A percentile compares a stretch with the other conserved stretches of the same genome.
phyloP scores from a whole-genome alignment of 2,329 filamentous ascomycete species.

The Sclerotinia sclerotiorum region DNA sequence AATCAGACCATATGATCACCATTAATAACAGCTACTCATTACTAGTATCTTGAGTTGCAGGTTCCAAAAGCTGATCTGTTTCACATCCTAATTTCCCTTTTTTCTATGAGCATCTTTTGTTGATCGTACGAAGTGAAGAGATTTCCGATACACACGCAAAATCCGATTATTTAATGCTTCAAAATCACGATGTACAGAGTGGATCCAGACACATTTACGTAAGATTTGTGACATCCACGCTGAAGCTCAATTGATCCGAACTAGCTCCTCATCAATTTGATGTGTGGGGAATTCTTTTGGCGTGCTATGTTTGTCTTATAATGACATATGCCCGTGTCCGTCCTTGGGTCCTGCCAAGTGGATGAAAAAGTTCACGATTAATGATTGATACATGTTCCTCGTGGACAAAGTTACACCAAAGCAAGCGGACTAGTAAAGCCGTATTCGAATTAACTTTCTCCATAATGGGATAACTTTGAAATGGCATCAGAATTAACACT shows the following conservation, averaged over 20 bases:
- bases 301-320: neutral
- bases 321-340: neutral
- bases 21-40: neutral
- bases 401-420: neutral
- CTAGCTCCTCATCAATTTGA: neutral
- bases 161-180: neutral
- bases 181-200: neutral
- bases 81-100: neutral
- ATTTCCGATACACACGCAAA: neutral
- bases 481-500: neutral
- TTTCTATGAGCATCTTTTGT: neutral
- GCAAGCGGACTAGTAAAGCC: neutral
- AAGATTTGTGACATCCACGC: neutral
- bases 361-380: too few relatives aligned
- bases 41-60: neutral
- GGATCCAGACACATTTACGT: neutral
- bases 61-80: neutral
- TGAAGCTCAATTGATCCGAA: too few relatives aligned
- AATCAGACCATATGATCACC: neutral
- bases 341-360: neutral
- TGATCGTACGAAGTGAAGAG: neutral
- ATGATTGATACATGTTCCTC: neutral
- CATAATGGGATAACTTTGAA: neutral
- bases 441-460: neutral
- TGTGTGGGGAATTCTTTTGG: neutral